Evolutionary conservation across 2,329 filamentous ascomycete species (phyloP).

Genomic region (Aspergillus latus): DNA sequence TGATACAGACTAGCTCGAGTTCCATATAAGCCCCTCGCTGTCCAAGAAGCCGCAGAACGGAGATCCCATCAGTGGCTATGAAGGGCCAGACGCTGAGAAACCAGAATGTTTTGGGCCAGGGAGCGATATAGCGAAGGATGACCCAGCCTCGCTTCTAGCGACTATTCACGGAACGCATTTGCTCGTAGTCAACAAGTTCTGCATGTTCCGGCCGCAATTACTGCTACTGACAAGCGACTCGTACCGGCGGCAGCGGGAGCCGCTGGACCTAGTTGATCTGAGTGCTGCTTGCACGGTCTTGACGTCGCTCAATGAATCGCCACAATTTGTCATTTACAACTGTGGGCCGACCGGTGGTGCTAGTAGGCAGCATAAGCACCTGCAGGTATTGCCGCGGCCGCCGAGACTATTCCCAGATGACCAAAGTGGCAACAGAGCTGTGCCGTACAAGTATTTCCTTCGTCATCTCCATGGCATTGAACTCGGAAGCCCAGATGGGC

Average conservation of each 20-base stretch:
- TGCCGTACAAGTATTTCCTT: slow-evolving; percentile 18
- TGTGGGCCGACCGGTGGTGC: slow-evolving; percentile 48
- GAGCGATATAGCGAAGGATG: slow-evolving; percentile 44
- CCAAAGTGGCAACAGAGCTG: background rate
- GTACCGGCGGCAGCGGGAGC: slow-evolving; percentile 47
- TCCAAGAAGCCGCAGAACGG: slow-evolving; percentile 9
- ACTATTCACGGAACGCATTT: slow-evolving; percentile 46
- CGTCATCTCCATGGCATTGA: slow-evolving; percentile 1
- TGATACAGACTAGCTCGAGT: slow-evolving; percentile 3
- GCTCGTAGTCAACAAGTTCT: slow-evolving; percentile 52
- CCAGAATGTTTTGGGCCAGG: slow-evolving; percentile 21
- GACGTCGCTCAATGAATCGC: slow-evolving; percentile 22
- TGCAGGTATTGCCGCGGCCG: slow-evolving; percentile 36
- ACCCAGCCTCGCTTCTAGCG: slow-evolving; percentile 45
- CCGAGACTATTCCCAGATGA: slow-evolving; percentile 17
- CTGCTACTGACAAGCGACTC: slow-evolving; percentile 51
- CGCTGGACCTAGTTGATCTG: slow-evolving; percentile 44
- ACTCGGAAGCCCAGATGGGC: background rate
- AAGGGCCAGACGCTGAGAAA: background rate
- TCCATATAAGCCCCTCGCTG: slow-evolving; percentile 11
- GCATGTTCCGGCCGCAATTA: slow-evolving; percentile 50
- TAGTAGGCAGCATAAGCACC: slow-evolving; percentile 52
- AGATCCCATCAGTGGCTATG: slow-evolving; percentile 1
- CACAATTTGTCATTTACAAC: slow-evolving; percentile 50
- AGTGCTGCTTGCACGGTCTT: slow-evolving; percentile 39